Evolutionary conservation across 805 yeast species (phyloP).

Genomic region (Candida stauntonica): DNA sequence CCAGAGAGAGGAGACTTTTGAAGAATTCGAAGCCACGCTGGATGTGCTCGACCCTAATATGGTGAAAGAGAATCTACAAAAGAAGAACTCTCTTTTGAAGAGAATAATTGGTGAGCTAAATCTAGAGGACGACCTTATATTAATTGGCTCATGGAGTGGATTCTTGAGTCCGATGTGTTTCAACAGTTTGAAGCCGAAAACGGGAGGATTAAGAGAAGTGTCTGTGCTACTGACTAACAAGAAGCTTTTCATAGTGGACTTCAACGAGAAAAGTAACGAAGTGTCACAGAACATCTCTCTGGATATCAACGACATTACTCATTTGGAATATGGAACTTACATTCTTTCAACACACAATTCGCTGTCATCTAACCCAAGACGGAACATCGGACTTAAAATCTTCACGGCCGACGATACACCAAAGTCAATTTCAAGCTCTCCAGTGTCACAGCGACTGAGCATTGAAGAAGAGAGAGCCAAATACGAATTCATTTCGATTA

Average conservation of each 20-base stretch:
- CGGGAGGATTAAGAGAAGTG: slow-evolving; percentile 6
- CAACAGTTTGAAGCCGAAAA: slow-evolving; percentile 15
- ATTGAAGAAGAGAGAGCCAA: slow-evolving; percentile 1
- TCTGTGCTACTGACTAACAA: slow-evolving; percentile 23
- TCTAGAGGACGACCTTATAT: slow-evolving; percentile 21
- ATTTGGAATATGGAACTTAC: slow-evolving; percentile 30
- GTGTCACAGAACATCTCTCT: slow-evolving; percentile 17
- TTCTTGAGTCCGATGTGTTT: slow-evolving; percentile 23
- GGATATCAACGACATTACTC: slow-evolving; percentile 18
- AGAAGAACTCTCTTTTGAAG: slow-evolving; percentile 28
- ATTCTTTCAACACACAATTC: slow-evolving; percentile 21
- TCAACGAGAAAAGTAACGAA: slow-evolving; percentile 16
- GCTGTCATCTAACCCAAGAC: slow-evolving; percentile 26
- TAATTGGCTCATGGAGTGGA: slow-evolving; percentile 26
- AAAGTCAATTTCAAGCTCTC: background rate
- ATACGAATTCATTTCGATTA: slow-evolving; percentile 16
- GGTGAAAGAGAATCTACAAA: slow-evolving; percentile 18
- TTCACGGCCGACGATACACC: slow-evolving; percentile 6
- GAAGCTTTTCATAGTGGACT: slow-evolving; percentile 20
- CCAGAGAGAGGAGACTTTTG: slow-evolving; percentile 32
- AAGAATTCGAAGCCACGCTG: slow-evolving; percentile 37
- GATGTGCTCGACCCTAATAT: slow-evolving; percentile 25
- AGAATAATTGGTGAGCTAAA: slow-evolving; percentile 15
- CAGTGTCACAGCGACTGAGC: background rate
- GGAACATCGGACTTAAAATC: slow-evolving; percentile 30